A percentile compares a stretch with the other conserved stretches of the same genome.
Evolutionary conservation across 345 rosid genomes (phyloP).

Genomic region (Rhodamnia rubescens): DNA sequence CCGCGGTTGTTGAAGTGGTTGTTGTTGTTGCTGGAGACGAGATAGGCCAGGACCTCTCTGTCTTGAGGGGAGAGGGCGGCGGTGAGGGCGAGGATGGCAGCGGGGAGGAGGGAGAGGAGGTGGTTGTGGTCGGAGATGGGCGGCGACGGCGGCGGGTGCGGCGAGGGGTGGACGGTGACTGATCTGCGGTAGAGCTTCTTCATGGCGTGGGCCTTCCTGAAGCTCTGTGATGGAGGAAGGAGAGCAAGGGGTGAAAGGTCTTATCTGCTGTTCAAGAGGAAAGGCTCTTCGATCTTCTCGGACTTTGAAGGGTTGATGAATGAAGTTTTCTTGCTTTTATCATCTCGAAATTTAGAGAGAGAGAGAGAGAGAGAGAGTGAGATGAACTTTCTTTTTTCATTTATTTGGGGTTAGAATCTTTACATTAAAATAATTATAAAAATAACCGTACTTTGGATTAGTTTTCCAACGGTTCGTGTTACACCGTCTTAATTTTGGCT

Average conservation of each 20-base stretch:
- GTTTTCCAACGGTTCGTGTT: background rate
- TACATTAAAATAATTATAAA: background rate
- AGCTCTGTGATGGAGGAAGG: background rate
- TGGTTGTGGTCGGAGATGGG: conserved; percentile 16
- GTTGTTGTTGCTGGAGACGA: conserved; percentile 32
- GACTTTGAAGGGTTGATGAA: background rate
- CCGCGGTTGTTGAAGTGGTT: background rate
- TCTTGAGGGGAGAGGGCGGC: conserved; percentile 55
- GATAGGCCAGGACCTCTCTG: conserved; percentile 23
- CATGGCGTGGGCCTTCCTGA: conserved; percentile 14
- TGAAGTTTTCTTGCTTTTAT: background rate
- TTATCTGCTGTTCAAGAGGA: background rate
- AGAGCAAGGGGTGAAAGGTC: background rate
- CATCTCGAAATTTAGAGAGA: background rate
- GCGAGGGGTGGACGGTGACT: conserved; percentile 60
- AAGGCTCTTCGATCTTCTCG: background rate
- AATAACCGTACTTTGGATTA: background rate
- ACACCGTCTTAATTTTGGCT: background rate
- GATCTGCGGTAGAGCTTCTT: conserved; percentile 59
- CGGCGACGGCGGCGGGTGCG: background rate
- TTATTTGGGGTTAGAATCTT: background rate
- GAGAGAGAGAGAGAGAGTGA: background rate
- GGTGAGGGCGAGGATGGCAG: conserved; percentile 52
- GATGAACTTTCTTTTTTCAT: background rate
- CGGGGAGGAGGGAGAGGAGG: conserved; percentile 54